Evolutionary conservation across 768 basidiomycete genomes (phyloP), one percentile per base, ranked within the genome.

Genomic region (Lentinula detonsa): DNA sequence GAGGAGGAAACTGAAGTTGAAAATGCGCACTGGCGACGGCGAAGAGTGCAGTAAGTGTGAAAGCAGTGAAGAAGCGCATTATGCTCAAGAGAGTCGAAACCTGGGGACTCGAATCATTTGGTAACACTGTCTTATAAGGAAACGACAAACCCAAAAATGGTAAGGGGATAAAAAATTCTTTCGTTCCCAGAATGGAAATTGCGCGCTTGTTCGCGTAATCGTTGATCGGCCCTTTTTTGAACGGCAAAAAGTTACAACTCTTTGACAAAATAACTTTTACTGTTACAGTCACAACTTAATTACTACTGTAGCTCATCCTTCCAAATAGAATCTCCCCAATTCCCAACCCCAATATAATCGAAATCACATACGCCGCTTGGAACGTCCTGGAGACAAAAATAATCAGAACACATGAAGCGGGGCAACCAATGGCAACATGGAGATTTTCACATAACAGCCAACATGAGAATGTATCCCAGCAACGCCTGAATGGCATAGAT

Each of bases 251-350:
- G 13, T 13, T n/a, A n/a, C n/a, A 28, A 28, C 28, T 28, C 28
- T 28, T 28, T 28, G 28, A 39, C 9, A 39, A 1, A 37, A 37
- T 11, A 4, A 37, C 37, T 7, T 11, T n/a, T n/a, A n/a, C n/a
- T n/a, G n/a, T n/a, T n/a, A n/a, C 37, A 37, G 37, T 37, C 11
- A 7, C 8, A 37, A 37, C 37, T 15, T 53, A 16, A 53, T n/a
- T 42, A 33, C 39, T 21, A 35, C 37, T 34, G 63, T 56, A 61
- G 16, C 74, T 78, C 42, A 85, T 73, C 60, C 88, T 77, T 8
- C 88, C 88, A 65, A 91, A 90, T 35, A 86, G 59, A 16, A 85
- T 71, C 74, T 95, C 93, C 10, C 93, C 94, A 16, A 89, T 70
- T 8, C 85, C 88, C 34, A 88, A 73, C 1, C 93, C 93, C 2